Percentiles rank a stretch among this genome's conserved stretches.
Evolutionary conservation across 2,329 filamentous ascomycete genomes (phyloP).

Genomic region (Fusarium subtropicale): DNA sequence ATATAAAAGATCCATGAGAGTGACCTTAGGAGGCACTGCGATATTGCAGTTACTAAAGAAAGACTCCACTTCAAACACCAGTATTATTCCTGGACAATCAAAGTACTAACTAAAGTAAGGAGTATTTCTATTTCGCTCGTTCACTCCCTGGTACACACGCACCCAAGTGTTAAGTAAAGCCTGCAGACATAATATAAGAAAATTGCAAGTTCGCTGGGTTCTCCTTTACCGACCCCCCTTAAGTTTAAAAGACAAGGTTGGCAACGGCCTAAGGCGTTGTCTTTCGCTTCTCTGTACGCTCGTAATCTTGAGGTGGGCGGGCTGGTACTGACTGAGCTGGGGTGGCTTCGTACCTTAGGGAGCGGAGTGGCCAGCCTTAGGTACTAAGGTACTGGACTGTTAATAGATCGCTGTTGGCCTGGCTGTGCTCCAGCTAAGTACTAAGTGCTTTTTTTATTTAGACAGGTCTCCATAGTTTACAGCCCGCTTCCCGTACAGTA

Average conservation of each 20-base stretch:
- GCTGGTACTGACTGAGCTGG: conserved; percentile 8
- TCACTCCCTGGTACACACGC: neutral
- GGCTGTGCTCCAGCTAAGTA: neutral
- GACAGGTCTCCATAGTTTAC: conserved; percentile 5
- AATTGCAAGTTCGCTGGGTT: conserved; percentile 6
- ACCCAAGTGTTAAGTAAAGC: neutral
- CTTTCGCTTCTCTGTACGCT: conserved; percentile 33
- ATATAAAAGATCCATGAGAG: too few species aligned
- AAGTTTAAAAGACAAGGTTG: conserved; percentile 35
- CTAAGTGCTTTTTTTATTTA: neutral
- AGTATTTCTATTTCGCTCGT: too few species aligned
- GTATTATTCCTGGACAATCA: neutral
- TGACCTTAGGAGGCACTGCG: too few species aligned
- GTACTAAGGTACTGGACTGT: neutral
- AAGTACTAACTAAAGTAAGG: neutral
- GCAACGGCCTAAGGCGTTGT: conserved; percentile 35
- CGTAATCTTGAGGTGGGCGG: conserved; percentile 34
- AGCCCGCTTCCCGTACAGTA: conserved; percentile 7
- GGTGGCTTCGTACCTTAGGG: conserved; percentile 29
- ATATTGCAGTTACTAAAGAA: too few species aligned
- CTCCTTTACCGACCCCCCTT: conserved; percentile 34
- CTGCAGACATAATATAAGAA: conserved; percentile 1
- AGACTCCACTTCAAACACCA: too few species aligned
- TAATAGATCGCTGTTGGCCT: conserved; percentile 12
- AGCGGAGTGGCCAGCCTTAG: neutral